Percentiles rank a stretch among this genome's conserved stretches.
Conservation (phyloP, 805 yeast species). For the Ogataea angusta region DNA sequence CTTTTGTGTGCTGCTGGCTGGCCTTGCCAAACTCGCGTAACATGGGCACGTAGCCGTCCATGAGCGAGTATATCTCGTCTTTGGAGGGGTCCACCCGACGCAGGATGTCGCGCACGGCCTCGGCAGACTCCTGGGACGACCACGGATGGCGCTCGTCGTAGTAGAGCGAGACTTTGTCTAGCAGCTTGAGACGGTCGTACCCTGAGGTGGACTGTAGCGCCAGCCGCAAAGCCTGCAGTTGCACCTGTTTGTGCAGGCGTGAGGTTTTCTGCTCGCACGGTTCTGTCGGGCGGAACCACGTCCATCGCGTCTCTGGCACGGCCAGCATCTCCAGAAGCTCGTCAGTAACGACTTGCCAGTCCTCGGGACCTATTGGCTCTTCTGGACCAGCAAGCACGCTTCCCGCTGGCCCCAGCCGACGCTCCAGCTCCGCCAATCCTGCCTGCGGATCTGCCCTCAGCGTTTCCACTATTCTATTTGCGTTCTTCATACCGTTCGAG, state of each 20-base stretch:
- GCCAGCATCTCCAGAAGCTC: neutral
- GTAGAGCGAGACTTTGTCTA: conserved; percentile 1
- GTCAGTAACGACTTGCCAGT: neutral
- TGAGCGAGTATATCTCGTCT: neutral
- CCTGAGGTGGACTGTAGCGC: neutral
- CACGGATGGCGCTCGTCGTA: conserved; percentile 7
- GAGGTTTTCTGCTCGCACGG: neutral
- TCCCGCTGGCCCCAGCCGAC: too few relatives aligned
- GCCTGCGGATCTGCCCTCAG: neutral
- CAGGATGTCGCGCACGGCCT: neutral
- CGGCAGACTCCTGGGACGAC: conserved; percentile 2
- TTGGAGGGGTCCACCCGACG: neutral
- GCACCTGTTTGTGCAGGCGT: neutral
- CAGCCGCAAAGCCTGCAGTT: neutral
- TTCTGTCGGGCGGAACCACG: conserved; percentile 1
- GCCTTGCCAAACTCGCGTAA: conserved; percentile 9
- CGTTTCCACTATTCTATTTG: neutral
- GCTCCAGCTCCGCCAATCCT: neutral
- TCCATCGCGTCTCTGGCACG: neutral
- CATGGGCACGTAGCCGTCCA: conserved; percentile 3
- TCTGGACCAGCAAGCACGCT: too few relatives aligned
- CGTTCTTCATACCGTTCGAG: neutral
- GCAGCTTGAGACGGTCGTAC: neutral
- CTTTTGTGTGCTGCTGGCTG: conserved; percentile 6
- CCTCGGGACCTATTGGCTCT: neutral